Conservation (phyloP, 1,139 yeast genomes). For the Pichiaceae sp. region DNA sequence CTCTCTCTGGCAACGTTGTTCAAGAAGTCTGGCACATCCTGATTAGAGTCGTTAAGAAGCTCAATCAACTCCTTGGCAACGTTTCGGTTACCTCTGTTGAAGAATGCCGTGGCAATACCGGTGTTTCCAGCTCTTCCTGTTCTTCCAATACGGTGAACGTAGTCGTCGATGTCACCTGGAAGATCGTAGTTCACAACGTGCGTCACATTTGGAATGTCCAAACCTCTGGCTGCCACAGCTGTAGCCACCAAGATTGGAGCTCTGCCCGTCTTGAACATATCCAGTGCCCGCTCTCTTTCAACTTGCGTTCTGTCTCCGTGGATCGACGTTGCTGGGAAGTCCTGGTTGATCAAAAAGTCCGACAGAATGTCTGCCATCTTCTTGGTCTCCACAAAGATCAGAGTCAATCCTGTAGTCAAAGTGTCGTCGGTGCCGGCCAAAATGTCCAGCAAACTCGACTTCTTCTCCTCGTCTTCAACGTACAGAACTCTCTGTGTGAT, state of each 20-base stretch:
- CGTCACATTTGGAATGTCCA: conserved; percentile 97
- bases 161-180: conserved; percentile 96
- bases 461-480: conserved; percentile 94
- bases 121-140: conserved; percentile 99
- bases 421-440: conserved; percentile 62
- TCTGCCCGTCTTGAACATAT: conserved; percentile 76
- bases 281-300: conserved; percentile 96
- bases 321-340: conserved; percentile 95
- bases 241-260: conserved; percentile 95
- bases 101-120: conserved; percentile 97
- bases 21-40: conserved; percentile 90
- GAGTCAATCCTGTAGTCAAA: conserved; percentile 59
- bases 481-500: conserved; percentile 89
- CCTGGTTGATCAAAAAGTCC: conserved; percentile 81
- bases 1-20: conserved; percentile 74
- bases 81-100: conserved; percentile 91
- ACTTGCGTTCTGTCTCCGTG: conserved; percentile 98
- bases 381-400: conserved; percentile 96
- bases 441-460: conserved; percentile 83
- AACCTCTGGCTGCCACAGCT: conserved; percentile 98
- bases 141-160: conserved; percentile 99
- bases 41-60: conserved; percentile 90
- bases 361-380: conserved; percentile 96
- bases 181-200: conserved; percentile 96
- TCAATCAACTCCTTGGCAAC: conserved; percentile 84